These are phyloP conservation scores for Stagonosporopsis vannaccii DNA, from an alignment of 2,329 filamentous ascomycete genomes.

Conservation along the genomic window DNA sequence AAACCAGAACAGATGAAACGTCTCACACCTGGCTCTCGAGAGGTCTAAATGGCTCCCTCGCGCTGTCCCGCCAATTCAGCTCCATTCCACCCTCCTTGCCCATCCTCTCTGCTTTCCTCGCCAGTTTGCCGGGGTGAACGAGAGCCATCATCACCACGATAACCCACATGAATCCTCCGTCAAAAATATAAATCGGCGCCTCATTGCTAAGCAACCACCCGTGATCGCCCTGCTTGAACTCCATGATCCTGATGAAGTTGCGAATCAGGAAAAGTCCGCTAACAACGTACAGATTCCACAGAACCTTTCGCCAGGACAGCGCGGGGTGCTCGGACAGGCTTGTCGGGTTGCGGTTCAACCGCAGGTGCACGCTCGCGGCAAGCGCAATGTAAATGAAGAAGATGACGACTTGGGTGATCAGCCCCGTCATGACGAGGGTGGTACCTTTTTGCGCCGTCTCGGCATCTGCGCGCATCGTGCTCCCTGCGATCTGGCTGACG, in stretches of 20 bases:
- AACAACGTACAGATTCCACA: neutral
- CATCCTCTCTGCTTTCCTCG: neutral
- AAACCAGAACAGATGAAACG: neutral
- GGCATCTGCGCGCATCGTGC: slow-evolving; percentile 23
- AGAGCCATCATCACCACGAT: neutral
- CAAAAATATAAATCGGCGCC: neutral
- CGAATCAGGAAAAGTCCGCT: neutral
- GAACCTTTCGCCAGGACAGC: neutral
- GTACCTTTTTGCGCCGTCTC: slow-evolving; percentile 16
- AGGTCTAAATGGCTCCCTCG: neutral
- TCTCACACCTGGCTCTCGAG: neutral
- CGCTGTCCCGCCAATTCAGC: slow-evolving; percentile 3
- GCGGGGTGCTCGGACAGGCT: slow-evolving; percentile 1
- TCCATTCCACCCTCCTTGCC: neutral
- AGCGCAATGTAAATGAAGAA: slow-evolving; percentile 25
- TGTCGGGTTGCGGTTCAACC: slow-evolving; percentile 19
- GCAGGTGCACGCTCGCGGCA: slow-evolving; percentile 18
- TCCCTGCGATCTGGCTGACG: slow-evolving; percentile 29
- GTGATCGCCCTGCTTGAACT: neutral
- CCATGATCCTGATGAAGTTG: neutral
- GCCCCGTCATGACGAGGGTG: slow-evolving; percentile 21
- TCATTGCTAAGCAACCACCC: slow-evolving; percentile 8
- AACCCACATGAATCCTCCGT: slow-evolving; percentile 1
- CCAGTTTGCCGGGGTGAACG: neutral
- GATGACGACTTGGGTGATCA: slow-evolving; percentile 24